Evolutionary conservation across 495 filamentous ascomycete species (phyloP).

Genomic region (Penicillium dipodomyicola): DNA sequence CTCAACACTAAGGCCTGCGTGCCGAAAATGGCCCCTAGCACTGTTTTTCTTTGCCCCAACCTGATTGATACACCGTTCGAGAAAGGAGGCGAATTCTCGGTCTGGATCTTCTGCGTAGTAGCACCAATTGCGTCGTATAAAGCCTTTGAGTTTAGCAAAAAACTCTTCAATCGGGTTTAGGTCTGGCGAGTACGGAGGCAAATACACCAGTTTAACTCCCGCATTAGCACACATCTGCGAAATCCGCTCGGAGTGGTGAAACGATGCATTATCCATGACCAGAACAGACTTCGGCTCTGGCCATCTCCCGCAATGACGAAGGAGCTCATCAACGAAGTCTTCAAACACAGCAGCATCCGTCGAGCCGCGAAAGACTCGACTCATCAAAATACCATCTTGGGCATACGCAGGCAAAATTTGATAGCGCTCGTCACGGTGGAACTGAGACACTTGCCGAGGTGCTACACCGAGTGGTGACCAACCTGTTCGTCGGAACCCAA

Average conservation of each 20-base stretch:
- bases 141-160: conserved; percentile 25
- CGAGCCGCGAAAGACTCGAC: conserved; percentile 34
- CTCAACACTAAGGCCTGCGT: not conserved
- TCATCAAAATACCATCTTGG: conserved; percentile 33
- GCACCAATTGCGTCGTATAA: conserved; percentile 27
- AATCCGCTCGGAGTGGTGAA: too few relatives aligned
- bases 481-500: conserved; percentile 23
- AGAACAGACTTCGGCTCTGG: conserved; percentile 27
- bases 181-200: conserved; percentile 28
- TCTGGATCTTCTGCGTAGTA: conserved; percentile 33
- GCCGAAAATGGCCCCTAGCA: conserved; percentile 24
- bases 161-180: conserved; percentile 24
- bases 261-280: too few relatives aligned
- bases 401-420: conserved; percentile 40
- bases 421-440: conserved; percentile 31
- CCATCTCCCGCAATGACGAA: conserved; percentile 32
- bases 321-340: conserved; percentile 39
- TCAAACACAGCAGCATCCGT: conserved; percentile 36
- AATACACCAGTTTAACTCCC: conserved; percentile 24
- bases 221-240: too few relatives aligned
- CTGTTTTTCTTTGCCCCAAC: conserved; percentile 23
- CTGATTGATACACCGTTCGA: conserved; percentile 25
- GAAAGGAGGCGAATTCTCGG: conserved; percentile 31
- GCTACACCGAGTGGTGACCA: conserved; percentile 30
- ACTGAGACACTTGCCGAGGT: conserved; percentile 28